Percentiles rank a stretch among this genome's conserved stretches.
Conservation (phyloP, 192 early-diverging fungal genomes). For the Pilaira anomala region DNA sequence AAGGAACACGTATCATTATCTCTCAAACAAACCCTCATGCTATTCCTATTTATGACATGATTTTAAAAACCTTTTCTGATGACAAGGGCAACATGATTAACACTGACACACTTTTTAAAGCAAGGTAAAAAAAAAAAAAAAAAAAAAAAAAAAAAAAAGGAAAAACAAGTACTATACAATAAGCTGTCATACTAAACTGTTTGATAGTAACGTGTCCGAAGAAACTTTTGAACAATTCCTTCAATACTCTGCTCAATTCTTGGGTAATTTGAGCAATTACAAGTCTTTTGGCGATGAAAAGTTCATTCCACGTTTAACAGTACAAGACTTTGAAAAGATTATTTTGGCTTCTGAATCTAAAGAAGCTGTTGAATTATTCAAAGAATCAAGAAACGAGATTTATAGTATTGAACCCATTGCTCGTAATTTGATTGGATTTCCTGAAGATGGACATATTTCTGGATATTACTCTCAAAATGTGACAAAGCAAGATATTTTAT, state of each 20-base stretch:
- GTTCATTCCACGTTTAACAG: slow-evolving; percentile 50
- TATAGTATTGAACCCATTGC: slow-evolving; percentile 43
- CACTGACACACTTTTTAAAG: slow-evolving; percentile 13
- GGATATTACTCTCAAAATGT: slow-evolving; percentile 55
- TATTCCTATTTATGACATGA: slow-evolving; percentile 41
- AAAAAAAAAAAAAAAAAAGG: not conserved
- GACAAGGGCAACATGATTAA: slow-evolving; percentile 19
- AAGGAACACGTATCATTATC: slow-evolving; percentile 42
- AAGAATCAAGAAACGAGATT: slow-evolving; percentile 28
- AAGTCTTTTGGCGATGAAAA: slow-evolving; percentile 63
- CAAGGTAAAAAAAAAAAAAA: slow-evolving; percentile 7
- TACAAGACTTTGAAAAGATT: slow-evolving; percentile 41
- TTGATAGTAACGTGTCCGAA: slow-evolving; percentile 38
- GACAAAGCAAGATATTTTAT: slow-evolving; percentile 47
- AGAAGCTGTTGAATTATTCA: slow-evolving; percentile 33
- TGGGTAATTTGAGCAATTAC: slow-evolving; percentile 58
- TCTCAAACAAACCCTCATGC: slow-evolving; percentile 34
- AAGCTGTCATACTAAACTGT: no score
- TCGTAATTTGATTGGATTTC: slow-evolving; percentile 51
- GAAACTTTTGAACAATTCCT: slow-evolving; percentile 52
- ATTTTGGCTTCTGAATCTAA: slow-evolving; percentile 34
- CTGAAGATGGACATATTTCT: slow-evolving; percentile 58
- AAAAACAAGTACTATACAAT: not conserved
- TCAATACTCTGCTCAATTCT: slow-evolving; percentile 49
- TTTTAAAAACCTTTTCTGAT: slow-evolving; percentile 39